A percentile compares a stretch with the other conserved stretches of the same genome.
Conservation (phyloP, 257 asterid species). For the Linaria vulgaris region DNA sequence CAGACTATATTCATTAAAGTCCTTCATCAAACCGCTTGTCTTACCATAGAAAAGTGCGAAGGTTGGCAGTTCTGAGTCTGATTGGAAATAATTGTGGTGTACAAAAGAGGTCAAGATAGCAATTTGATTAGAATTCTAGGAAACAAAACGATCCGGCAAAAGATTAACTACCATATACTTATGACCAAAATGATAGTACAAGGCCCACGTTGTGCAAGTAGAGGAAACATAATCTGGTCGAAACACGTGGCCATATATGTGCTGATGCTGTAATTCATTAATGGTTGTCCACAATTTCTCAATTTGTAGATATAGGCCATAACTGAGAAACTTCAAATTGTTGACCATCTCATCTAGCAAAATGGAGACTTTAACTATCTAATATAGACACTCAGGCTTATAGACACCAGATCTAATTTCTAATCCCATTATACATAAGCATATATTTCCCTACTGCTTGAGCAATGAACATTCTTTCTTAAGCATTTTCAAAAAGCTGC, state of each 20-base stretch:
- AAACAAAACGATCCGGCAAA: background rate
- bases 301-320: background rate
- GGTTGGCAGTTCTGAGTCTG: background rate
- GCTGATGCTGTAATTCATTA: background rate
- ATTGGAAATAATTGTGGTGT: background rate
- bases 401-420: background rate
- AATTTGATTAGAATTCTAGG: background rate
- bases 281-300: background rate
- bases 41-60: background rate
- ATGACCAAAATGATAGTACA: background rate
- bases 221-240: constrained; percentile 12
- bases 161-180: background rate
- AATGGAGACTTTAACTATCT: too few species aligned
- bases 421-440: too few species aligned
- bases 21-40: background rate
- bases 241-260: background rate
- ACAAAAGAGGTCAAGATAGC: background rate
- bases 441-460: background rate
- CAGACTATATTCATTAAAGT: background rate
- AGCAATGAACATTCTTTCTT: constrained; percentile 2
- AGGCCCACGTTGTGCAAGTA: background rate
- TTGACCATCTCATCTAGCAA: background rate
- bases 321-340: background rate
- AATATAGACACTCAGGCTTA: background rate
- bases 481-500: constrained; percentile 9